Evolutionary conservation across 1,284 basidiomycete species (phyloP).

Genomic region (Hemileia vastatrix): DNA sequence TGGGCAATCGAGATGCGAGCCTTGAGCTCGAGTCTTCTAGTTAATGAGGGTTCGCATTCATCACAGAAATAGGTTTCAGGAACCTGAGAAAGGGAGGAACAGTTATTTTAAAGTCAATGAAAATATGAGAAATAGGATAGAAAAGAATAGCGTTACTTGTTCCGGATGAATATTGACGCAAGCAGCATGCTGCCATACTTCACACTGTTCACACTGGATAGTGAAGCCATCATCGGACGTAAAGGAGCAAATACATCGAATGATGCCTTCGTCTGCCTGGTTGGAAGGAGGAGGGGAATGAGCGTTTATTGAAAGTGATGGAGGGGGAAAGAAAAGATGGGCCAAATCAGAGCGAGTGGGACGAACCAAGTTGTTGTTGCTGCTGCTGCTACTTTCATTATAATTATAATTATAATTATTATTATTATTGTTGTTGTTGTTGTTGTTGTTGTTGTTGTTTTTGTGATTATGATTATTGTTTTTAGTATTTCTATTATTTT

Average conservation of each 20-base stretch:
- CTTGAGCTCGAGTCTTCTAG: conserved; percentile 14
- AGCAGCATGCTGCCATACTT: conserved; percentile 78
- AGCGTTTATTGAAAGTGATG: no score
- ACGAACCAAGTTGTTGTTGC: not conserved
- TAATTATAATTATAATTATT: conserved; percentile 1
- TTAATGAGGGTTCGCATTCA: conserved; percentile 37
- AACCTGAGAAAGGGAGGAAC: conserved; percentile 46
- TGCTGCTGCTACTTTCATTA: conserved; percentile 7
- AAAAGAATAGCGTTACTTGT: conserved; percentile 40
- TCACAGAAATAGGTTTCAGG: conserved; percentile 56
- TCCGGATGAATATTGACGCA: conserved; percentile 63
- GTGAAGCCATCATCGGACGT: conserved; percentile 80
- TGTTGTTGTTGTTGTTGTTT: no score
- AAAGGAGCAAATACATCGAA: conserved; percentile 60
- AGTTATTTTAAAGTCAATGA: not conserved
- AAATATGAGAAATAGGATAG: not conserved
- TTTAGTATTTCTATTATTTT: no score
- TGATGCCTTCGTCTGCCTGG: conserved; percentile 18
- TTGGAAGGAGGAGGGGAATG: no score
- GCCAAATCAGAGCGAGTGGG: no score
- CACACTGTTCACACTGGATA: conserved; percentile 80
- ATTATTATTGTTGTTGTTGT: no score
- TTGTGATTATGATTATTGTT: no score
- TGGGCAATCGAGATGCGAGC: conserved; percentile 14
- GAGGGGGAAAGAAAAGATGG: no score